Evolutionary conservation across 2,329 filamentous ascomycete species (phyloP), one percentile per base, ranked within the genome.

Genomic region (Knufia fluminis): DNA sequence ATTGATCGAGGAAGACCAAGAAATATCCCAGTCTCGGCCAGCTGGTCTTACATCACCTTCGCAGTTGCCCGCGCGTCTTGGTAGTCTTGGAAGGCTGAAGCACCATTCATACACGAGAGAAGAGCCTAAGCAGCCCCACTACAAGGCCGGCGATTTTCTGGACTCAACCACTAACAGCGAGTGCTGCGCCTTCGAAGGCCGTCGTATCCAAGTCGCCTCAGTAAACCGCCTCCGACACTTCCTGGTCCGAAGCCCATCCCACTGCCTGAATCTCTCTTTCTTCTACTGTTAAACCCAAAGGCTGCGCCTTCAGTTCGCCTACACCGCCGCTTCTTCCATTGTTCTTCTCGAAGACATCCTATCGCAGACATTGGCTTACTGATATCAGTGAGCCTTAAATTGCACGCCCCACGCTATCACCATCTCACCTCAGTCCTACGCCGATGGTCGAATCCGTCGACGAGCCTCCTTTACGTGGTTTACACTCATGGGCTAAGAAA

Each of bases 401-500:
- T 19, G 16, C 20, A 39, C 33, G 28, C 14, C 23, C 23, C 20
- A 19, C 28, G 23, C 24, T 14, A 20, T 43, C 38, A 49, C 52
- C 50, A 50, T 52, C 19, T 28, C 53, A 44, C 41, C 48, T 43
- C 32, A 52, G 33, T 52, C 54, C 50, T 57, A 52, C 53, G 57
- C 57, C 70, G 72, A 77, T 77, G 74, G 74, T 74, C 74, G 71
- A 75, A 69, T 64, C 70, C 61, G 66, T 68, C 67, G 71, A 77
- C 69, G 67, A 72, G 52, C 66, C 68, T 61, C 69, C 69, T 64
- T 62, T 67, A 69, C 69, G 71, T 67, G 73, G 70, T 66, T 68
- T 72, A 65, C 70, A 72, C 65, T 71, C 70, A 59, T 71, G 69
- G 67, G 68, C 60, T 57, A 59, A 59, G 50, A 56, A 67, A 61